Evolutionary conservation across 768 basidiomycete genomes (phyloP).

Genomic region (Lentinus tigrinus): DNA sequence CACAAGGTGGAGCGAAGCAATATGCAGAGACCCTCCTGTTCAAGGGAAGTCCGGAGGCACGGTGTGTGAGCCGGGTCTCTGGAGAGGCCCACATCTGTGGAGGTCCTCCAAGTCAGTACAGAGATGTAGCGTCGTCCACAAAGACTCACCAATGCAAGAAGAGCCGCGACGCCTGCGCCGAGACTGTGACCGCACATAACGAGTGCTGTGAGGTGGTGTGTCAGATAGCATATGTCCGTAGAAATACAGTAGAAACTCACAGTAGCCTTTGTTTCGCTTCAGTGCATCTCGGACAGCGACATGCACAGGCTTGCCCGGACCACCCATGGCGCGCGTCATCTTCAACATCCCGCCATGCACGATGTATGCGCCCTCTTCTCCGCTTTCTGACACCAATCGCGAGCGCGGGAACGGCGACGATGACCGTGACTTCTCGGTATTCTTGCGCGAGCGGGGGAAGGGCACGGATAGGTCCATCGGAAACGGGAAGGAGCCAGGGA

Average conservation of each 20-base stretch:
- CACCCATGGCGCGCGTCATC: slow-evolving; percentile 80
- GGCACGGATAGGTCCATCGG: slow-evolving; percentile 25
- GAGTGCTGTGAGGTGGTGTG: slow-evolving; percentile 44
- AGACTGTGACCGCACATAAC: slow-evolving; percentile 83
- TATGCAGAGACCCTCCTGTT: slow-evolving; percentile 70
- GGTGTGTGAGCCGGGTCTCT: slow-evolving; percentile 64
- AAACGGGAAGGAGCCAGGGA: slow-evolving; percentile 29
- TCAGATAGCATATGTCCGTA: neutral
- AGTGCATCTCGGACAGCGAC: slow-evolving; percentile 71
- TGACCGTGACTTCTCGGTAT: neutral
- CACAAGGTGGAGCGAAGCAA: slow-evolving; percentile 79
- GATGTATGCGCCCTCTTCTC: slow-evolving; percentile 39
- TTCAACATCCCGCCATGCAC: slow-evolving; percentile 82
- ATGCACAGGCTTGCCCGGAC: slow-evolving; percentile 73
- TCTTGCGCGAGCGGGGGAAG: slow-evolving; percentile 9
- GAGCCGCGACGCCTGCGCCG: slow-evolving; percentile 76
- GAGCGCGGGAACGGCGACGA: slow-evolving; percentile 5
- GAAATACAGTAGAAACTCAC: slow-evolving; percentile 38
- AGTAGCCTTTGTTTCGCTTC: slow-evolving; percentile 66
- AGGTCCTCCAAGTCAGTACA: neutral
- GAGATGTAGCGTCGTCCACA: neutral
- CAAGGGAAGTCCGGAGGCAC: slow-evolving; percentile 67
- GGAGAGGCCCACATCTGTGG: slow-evolving; percentile 87
- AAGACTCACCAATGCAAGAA: slow-evolving; percentile 64
- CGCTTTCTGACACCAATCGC: neutral